Evolutionary conservation across 1,284 basidiomycete species (phyloP).

Genomic region (Austroboletus novae-zelandiae): DNA sequence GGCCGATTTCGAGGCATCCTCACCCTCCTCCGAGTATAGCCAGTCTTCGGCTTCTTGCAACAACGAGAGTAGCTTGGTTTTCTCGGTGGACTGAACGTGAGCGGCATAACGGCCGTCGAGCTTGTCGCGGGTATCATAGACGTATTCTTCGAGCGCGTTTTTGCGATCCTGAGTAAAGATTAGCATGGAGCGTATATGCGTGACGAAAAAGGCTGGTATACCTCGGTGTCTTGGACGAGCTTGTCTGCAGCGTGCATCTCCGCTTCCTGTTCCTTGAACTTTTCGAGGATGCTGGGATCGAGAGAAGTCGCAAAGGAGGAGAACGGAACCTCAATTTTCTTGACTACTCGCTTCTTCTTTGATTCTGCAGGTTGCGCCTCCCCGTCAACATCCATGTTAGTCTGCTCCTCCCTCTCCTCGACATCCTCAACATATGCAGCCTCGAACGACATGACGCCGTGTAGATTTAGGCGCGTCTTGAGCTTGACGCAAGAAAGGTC

Average conservation of each 20-base stretch:
- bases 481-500: conserved; percentile 83
- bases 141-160: conserved; percentile 96
- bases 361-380: conserved; percentile 41
- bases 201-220: conserved; percentile 34
- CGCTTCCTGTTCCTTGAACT: conserved; percentile 74
- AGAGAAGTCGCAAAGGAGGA: conserved; percentile 63
- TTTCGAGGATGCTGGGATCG: conserved; percentile 61
- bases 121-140: conserved; percentile 91
- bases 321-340: conserved; percentile 80
- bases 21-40: conserved; percentile 94
- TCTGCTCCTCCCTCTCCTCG: conserved; percentile 72
- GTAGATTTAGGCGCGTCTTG: conserved; percentile 82
- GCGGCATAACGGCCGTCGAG: conserved; percentile 82
- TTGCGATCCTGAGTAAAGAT: conserved; percentile 72
- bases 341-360: conserved; percentile 81
- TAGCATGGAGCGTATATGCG: neutral
- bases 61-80: conserved; percentile 66
- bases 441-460: conserved; percentile 87
- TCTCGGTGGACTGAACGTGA: conserved; percentile 74
- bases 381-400: conserved; percentile 69
- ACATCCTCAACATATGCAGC: conserved; percentile 79
- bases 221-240: conserved; percentile 93
- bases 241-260: conserved; percentile 89
- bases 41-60: conserved; percentile 86
- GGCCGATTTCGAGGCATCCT: conserved; percentile 89